Evolutionary conservation across 208 protist genomes (phyloP).

Genomic region (Leishmania mexicana): DNA sequence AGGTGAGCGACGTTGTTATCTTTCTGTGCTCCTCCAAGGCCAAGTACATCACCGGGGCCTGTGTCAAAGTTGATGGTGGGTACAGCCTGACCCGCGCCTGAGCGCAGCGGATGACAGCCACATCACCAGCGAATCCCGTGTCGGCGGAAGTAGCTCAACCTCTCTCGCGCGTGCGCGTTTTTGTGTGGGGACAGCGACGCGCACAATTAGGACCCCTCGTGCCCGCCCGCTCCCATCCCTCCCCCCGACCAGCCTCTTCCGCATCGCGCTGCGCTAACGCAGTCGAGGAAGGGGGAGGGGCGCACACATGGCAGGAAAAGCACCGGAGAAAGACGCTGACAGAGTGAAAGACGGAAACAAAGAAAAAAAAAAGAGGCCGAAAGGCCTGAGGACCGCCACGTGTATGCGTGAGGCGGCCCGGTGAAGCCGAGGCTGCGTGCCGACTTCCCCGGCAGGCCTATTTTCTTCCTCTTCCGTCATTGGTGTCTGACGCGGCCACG

Average conservation of each 20-base stretch:
- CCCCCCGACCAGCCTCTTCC: neutral
- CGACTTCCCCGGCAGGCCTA: neutral
- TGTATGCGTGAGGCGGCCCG: neutral
- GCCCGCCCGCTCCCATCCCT: neutral
- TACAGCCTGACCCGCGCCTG: conserved; percentile 68
- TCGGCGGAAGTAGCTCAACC: neutral
- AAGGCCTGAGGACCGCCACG: neutral
- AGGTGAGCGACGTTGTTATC: conserved; percentile 59
- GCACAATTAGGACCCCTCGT: neutral
- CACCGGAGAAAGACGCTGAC: neutral
- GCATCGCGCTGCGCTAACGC: neutral
- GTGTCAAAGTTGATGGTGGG: conserved; percentile 72
- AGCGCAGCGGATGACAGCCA: neutral
- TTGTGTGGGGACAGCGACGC: neutral
- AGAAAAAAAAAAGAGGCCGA: neutral
- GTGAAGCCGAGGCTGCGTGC: neutral
- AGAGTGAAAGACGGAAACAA: neutral
- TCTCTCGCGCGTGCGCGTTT: neutral
- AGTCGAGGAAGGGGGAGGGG: neutral
- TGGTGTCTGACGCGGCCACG: neutral
- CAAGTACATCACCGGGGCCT: conserved; percentile 66
- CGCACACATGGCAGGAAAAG: neutral
- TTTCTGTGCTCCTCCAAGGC: conserved; percentile 71
- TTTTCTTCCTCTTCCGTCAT: neutral
- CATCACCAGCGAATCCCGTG: neutral